Evolutionary conservation across 371 early-diverging fungal species (phyloP).

Genomic region (Gilbertella persicaria): DNA sequence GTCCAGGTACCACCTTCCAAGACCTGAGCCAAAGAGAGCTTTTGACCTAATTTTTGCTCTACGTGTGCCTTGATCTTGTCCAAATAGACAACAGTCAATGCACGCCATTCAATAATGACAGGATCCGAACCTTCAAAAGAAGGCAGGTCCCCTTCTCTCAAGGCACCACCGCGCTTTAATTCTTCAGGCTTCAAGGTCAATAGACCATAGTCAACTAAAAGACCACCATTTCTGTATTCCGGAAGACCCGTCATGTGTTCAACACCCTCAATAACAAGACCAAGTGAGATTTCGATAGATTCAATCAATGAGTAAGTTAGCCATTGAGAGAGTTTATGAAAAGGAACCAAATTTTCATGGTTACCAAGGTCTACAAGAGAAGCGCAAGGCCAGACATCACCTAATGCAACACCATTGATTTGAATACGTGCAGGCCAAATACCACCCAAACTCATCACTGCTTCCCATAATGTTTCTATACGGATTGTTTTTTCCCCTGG

Average conservation of each 20-base stretch:
- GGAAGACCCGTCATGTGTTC: conserved; percentile 86
- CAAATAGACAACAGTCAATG: conserved; percentile 82
- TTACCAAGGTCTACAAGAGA: conserved; percentile 37
- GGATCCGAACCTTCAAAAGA: conserved; percentile 79
- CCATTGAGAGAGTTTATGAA: conserved; percentile 96
- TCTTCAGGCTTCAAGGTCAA: conserved; percentile 38
- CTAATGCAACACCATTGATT: conserved; percentile 74
- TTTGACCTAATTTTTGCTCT: conserved; percentile 51
- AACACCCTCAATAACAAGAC: conserved; percentile 58
- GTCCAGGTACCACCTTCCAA: conserved; percentile 93
- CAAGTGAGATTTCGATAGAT: conserved; percentile 63
- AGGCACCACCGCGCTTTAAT: conserved; percentile 22
- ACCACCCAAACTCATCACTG: conserved; percentile 61
- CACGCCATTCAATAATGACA: conserved; percentile 91
- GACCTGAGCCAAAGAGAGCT: conserved; percentile 81
- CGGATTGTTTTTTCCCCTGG: conserved; percentile 19
- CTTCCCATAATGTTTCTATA: conserved; percentile 67
- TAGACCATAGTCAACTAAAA: conserved; percentile 47
- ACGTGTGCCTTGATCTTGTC: conserved; percentile 68
- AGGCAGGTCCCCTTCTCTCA: conserved; percentile 41
- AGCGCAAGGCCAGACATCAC: conserved; percentile 90
- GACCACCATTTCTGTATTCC: conserved; percentile 90
- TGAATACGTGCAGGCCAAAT: conserved; percentile 65
- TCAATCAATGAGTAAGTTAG: conserved; percentile 91
- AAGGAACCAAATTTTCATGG: conserved; percentile 65